Conservation (phyloP, 2,329 filamentous ascomycete species). For the Rhytidhysteron rufulum region DNA sequence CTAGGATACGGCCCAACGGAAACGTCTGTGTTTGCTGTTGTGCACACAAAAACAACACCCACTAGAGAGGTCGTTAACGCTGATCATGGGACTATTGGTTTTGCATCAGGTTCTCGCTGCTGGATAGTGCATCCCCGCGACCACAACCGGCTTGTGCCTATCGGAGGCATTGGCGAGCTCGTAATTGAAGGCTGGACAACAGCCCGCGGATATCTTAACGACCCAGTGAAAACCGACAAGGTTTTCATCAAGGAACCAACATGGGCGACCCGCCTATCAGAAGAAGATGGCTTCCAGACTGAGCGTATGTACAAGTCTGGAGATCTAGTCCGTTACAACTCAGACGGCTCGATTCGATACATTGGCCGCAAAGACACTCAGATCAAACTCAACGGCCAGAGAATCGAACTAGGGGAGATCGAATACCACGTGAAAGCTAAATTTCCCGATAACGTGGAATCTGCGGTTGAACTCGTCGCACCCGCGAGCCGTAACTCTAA, state of each 20-base stretch:
- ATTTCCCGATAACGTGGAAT: slow-evolving; percentile 26
- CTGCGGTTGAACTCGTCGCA: slow-evolving; percentile 30
- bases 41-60: slow-evolving; percentile 19
- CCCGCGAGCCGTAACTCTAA: slow-evolving; percentile 22
- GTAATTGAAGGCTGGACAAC: slow-evolving; percentile 20
- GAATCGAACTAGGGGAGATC: slow-evolving; percentile 21
- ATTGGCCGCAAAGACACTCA: slow-evolving; percentile 26
- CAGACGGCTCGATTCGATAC: slow-evolving; percentile 18
- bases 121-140: slow-evolving; percentile 42
- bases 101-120: slow-evolving; percentile 23
- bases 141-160: slow-evolving; percentile 29
- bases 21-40: slow-evolving; percentile 22
- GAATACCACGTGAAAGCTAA: slow-evolving; percentile 29
- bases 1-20: slow-evolving; percentile 32
- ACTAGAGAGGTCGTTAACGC: slow-evolving; percentile 22
- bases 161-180: slow-evolving; percentile 29
- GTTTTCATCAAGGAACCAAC: slow-evolving; percentile 16
- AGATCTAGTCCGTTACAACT: slow-evolving; percentile 21
- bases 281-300: slow-evolving; percentile 6
- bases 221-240: slow-evolving; percentile 21
- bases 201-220: slow-evolving; percentile 17
- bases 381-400: slow-evolving; percentile 23
- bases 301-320: slow-evolving; percentile 20
- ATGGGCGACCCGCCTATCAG: slow-evolving; percentile 8
- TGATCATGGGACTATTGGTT: slow-evolving; percentile 27